Evolutionary conservation across 148 eudicot genomes (phyloP), one percentile per base, ranked within the genome.

Genomic region (Arctostaphylos glauca): DNA sequence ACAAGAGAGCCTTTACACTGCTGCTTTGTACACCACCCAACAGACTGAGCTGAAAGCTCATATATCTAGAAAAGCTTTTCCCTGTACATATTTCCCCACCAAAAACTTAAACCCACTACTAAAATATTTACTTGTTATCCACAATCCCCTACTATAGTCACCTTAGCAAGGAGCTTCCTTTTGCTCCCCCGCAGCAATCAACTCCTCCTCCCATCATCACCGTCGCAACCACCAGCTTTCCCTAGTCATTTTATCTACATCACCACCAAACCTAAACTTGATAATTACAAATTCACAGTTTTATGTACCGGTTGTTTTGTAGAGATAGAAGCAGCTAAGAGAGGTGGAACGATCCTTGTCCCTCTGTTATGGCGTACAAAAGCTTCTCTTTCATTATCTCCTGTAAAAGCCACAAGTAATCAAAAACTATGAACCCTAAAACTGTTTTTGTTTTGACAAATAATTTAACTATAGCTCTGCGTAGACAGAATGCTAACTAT

Each of bases 331-430:
- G 43, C 81, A 53, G 47, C 86, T 91, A 95, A 8, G 98, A 96
- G 56, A 96, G 94, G 83, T 96, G 98, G 86, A 96, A 96, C 12
- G 98, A 96, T 67, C 98, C 97, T 86, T 96, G 98, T 59, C 98
- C 98, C 89, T 96, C 98, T 43, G 89, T 91, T 84, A 94, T 94
- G 64, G 98, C 98, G 84, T 87, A 94, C 53, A 93, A 76, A 68
- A 96, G 91, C 92, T 96, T 96, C 82, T 94, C 93, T 85, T 90
- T 94, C 98, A 96, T 89, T 79, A 14, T 88, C 85, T 94, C 98
- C 98, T 96, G 95, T 80, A 80, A 25, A 86, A 50, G 70, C 66
- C 56, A 79, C 16, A 52, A 2, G 16, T 16, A 49, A 19, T 16
- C 0, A n/a, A 18, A 46, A n/a, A 9, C 41, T n/a, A 74, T 3